phyloP scores from a whole-genome alignment of 2,329 filamentous ascomycete genomes.

The Verticillium isaacii region DNA sequence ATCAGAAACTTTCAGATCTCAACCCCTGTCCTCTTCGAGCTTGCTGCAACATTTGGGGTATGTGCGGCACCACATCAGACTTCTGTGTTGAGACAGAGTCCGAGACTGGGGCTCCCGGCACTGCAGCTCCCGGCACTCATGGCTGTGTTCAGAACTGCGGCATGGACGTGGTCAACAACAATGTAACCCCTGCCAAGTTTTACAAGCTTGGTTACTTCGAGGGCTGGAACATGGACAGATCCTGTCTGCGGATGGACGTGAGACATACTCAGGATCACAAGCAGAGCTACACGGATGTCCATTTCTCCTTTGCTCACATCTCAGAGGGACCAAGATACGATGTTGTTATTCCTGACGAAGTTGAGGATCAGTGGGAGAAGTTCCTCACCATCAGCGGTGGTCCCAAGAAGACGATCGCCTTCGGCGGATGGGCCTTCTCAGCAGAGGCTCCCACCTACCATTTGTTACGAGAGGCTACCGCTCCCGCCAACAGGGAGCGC shows the following conservation, averaged over 20 bases:
- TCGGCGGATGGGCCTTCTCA: conserved; percentile 34
- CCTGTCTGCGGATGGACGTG: background rate
- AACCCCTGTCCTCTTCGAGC: conserved; percentile 42
- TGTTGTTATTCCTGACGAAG: background rate
- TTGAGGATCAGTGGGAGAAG: conserved; percentile 17
- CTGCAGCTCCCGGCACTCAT: conserved; percentile 21
- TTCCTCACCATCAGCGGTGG: conserved; percentile 16
- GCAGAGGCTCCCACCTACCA: background rate
- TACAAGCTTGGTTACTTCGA: conserved; percentile 1
- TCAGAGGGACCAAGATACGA: conserved; percentile 3
- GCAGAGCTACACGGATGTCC: conserved; percentile 21
- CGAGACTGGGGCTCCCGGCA: conserved; percentile 29
- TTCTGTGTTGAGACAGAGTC: conserved; percentile 13
- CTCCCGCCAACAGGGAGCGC: background rate
- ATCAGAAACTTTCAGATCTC: conserved; percentile 27
- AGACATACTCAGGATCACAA: background rate
- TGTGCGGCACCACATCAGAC: conserved; percentile 11
- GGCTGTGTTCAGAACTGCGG: conserved; percentile 37
- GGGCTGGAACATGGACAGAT: background rate
- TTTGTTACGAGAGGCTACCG: background rate
- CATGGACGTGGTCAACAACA: conserved; percentile 21
- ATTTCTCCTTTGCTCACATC: conserved; percentile 25
- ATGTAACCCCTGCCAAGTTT: conserved; percentile 11
- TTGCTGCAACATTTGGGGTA: conserved; percentile 27
- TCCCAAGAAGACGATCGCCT: conserved; percentile 30